Evolutionary conservation across 805 yeast genomes (phyloP).

Genomic region (Tetrapisispora phaffii): DNA sequence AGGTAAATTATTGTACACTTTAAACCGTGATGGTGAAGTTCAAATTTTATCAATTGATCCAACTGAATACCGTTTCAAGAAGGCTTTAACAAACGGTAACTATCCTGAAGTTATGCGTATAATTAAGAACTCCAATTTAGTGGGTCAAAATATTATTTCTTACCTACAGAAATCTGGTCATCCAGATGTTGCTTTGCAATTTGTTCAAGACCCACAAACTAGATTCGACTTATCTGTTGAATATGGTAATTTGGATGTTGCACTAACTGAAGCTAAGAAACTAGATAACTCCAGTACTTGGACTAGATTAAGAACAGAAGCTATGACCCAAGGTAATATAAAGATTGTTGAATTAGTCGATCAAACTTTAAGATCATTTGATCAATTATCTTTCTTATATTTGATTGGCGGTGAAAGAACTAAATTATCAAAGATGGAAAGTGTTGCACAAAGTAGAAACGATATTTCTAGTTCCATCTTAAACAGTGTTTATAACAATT

Average conservation of each 20-base stretch:
- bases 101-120: slow-evolving; percentile 86
- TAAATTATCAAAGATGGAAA: slow-evolving; percentile 72
- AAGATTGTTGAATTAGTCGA: slow-evolving; percentile 77
- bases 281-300: slow-evolving; percentile 62
- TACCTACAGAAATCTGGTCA: slow-evolving; percentile 90
- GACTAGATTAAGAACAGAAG: slow-evolving; percentile 78
- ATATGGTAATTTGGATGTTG: slow-evolving; percentile 79
- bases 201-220: slow-evolving; percentile 92
- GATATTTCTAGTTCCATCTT: slow-evolving; percentile 73
- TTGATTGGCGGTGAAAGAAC: slow-evolving; percentile 70
- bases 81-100: slow-evolving; percentile 80
- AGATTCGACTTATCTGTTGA: slow-evolving; percentile 92
- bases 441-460: slow-evolving; percentile 40
- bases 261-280: slow-evolving; percentile 77
- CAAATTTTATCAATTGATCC: slow-evolving; percentile 79
- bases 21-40: slow-evolving; percentile 78
- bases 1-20: slow-evolving; percentile 65
- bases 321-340: slow-evolving; percentile 80
- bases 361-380: slow-evolving; percentile 79
- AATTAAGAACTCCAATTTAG: slow-evolving; percentile 79
- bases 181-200: slow-evolving; percentile 95
- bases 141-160: slow-evolving; percentile 94
- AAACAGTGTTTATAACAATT: slow-evolving; percentile 69
- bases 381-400: slow-evolving; percentile 82
- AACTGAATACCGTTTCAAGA: slow-evolving; percentile 93